Conservation (phyloP, 345 rosid genomes). For the Brassica carinata region DNA sequence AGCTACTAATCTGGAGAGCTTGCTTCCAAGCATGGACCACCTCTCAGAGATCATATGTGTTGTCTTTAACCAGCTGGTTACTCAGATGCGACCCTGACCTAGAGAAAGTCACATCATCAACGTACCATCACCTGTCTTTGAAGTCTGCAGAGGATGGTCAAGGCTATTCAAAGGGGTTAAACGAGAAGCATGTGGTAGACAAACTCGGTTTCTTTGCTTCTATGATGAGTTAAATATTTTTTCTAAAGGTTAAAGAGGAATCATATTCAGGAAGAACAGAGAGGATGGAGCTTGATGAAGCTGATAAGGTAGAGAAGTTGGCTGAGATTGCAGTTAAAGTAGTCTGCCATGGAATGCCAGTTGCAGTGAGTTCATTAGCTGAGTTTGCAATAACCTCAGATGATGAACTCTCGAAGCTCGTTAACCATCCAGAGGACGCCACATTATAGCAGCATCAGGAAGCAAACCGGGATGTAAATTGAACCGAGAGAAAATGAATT, state of each 20-base stretch:
- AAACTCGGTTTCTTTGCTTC: slow-evolving; percentile 83
- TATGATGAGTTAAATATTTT: slow-evolving; percentile 78
- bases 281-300: slow-evolving; percentile 60
- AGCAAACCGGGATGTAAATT: slow-evolving; percentile 14
- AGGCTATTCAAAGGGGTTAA: slow-evolving; percentile 59
- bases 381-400: slow-evolving; percentile 68
- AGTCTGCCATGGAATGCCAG: slow-evolving; percentile 91
- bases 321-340: slow-evolving; percentile 78
- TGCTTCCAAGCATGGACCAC: slow-evolving; percentile 81
- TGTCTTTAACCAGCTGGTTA: slow-evolving; percentile 78
- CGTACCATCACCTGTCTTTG: slow-evolving; percentile 62
- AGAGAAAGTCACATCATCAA: slow-evolving; percentile 58
- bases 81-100: slow-evolving; percentile 69
- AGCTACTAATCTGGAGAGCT: slow-evolving; percentile 80
- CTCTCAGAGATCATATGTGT: slow-evolving; percentile 77
- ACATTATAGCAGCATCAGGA: slow-evolving; percentile 15
- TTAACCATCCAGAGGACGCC: slow-evolving; percentile 54
- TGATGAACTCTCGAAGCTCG: slow-evolving; percentile 60
- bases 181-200: slow-evolving; percentile 70
- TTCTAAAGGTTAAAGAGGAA: slow-evolving; percentile 66
- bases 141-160: slow-evolving; percentile 83
- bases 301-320: slow-evolving; percentile 60
- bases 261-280: slow-evolving; percentile 21
- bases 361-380: slow-evolving; percentile 70
- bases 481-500: too few relatives aligned